Percentiles rank a stretch among this genome's conserved stretches.
phyloP scores from a whole-genome alignment of 2,329 filamentous ascomycete genomes.

The Macrophomina phaseolina region DNA sequence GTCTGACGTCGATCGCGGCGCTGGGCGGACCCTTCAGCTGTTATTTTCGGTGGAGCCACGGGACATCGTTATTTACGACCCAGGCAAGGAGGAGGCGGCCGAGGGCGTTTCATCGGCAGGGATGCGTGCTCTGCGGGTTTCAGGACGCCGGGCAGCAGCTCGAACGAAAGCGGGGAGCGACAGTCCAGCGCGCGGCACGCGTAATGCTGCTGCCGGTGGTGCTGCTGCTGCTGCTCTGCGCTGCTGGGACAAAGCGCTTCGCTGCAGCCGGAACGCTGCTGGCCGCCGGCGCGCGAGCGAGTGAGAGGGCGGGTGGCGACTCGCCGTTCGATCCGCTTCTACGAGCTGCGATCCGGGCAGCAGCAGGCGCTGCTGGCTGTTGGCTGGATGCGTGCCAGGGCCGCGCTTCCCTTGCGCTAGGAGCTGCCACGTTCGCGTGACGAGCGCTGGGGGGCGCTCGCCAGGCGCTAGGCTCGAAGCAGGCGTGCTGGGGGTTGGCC shows the following conservation, averaged over 20 bases:
- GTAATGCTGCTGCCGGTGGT: neutral
- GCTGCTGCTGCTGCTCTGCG: neutral
- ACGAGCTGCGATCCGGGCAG: neutral
- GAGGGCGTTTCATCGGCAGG: conserved; percentile 24
- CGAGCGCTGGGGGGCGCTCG: neutral
- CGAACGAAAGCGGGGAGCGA: conserved; percentile 14
- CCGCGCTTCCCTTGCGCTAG: conserved; percentile 17
- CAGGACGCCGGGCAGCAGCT: conserved; percentile 18
- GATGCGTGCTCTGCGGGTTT: conserved; percentile 11
- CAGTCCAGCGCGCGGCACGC: conserved; percentile 9
- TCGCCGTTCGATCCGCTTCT: conserved; percentile 7
- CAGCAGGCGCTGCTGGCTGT: neutral
- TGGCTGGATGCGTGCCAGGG: conserved; percentile 19
- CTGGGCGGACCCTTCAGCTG: conserved; percentile 15
- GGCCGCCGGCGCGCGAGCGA: neutral
- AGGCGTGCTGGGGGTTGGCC: neutral
- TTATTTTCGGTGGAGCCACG: conserved; percentile 22
- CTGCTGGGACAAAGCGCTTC: neutral
- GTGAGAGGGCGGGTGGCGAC: neutral
- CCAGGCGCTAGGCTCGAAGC: neutral
- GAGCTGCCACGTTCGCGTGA: conserved; percentile 22
- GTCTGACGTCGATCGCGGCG: conserved; percentile 25
- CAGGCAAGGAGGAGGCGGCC: conserved; percentile 15
- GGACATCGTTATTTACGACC: conserved; percentile 24
- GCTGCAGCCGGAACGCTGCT: neutral